Evolutionary conservation across 495 filamentous ascomycete species (phyloP), one percentile per base, ranked within the genome.

Genomic region (Cercophora scortea): DNA sequence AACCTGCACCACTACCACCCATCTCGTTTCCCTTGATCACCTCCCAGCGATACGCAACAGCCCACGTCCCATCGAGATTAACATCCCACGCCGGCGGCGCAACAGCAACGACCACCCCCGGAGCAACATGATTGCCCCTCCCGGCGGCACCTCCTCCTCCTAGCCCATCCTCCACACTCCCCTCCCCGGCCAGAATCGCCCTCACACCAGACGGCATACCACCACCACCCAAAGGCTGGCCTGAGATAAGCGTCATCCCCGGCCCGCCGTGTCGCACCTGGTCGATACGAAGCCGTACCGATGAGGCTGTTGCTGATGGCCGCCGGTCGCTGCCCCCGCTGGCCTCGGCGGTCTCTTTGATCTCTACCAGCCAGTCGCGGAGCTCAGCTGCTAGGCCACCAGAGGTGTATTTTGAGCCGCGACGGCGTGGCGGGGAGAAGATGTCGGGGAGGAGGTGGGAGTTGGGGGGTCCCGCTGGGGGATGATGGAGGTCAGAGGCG

Each of bases 1-100:
- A 25, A 25, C 25, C 25, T 25, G 25, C 25, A 25, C 25, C 25
- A 5, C 25, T 5, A 25, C 25, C 25, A 25, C n/a, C n/a, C n/a
- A 25, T 2, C 25, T 25, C 25, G 5, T 25, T 5, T 25, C 25
- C 25, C 25, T 25, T 40, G 16, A 51, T 35, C 2, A 55, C 56
- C 42, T 57, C 63, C 74, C 74, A 77, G 42, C 73, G 67, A 42
- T 72, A 76, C 6, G 67, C 71, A 25, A 77, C 74, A 8, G 59
- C 61, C 71, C 73, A 77, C 34, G 55, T 53, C 9, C 53, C 72
- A 7, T 58, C 64, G 4, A 77, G 35, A 38, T 55, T 53, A 34
- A 75, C 59, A 50, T 75, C 73, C 74, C 74, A 77, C 10, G 65
- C 67, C 3, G 73, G 72, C 34, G 65, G 64, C 33, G 53, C 63